Percentiles rank a stretch among this genome's conserved stretches.
Conservation (phyloP, 352 stramenopile species). For the Globisporangium solare region DNA sequence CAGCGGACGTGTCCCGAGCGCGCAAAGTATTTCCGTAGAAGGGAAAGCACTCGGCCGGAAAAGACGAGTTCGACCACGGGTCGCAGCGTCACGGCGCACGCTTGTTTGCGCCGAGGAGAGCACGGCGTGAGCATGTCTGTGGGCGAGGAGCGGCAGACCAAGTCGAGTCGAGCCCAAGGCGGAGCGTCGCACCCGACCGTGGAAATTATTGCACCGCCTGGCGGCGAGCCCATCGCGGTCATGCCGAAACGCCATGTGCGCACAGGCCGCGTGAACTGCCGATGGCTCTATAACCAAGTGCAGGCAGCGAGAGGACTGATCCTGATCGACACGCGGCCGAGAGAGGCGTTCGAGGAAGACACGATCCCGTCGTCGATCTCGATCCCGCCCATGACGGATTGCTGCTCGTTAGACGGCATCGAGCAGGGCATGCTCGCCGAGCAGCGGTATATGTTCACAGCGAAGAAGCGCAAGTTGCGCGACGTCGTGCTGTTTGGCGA, state of each 20-base stretch:
- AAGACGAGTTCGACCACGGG: slow-evolving; percentile 12
- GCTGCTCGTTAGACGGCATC: slow-evolving; percentile 43
- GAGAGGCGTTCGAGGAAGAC: slow-evolving; percentile 57
- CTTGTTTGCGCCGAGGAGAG: too few relatives aligned
- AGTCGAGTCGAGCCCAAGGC: slow-evolving; percentile 1
- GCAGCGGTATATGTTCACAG: slow-evolving; percentile 63
- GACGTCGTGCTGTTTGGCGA: slow-evolving; percentile 81
- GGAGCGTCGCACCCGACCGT: background rate
- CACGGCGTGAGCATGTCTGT: slow-evolving; percentile 25
- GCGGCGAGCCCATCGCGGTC: slow-evolving; percentile 12
- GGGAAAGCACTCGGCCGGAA: background rate
- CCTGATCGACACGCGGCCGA: slow-evolving; percentile 61
- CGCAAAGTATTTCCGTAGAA: background rate
- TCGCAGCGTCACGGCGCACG: slow-evolving; percentile 7
- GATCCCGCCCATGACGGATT: slow-evolving; percentile 49
- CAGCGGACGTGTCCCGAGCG: too few relatives aligned
- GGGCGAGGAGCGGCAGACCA: slow-evolving; percentile 22
- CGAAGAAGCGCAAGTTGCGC: slow-evolving; percentile 72
- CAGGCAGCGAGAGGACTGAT: slow-evolving; percentile 72
- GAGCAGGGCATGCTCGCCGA: slow-evolving; percentile 51
- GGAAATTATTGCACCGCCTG: slow-evolving; percentile 6
- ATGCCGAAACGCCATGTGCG: slow-evolving; percentile 51
- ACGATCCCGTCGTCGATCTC: slow-evolving; percentile 74
- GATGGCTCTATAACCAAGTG: slow-evolving; percentile 85
- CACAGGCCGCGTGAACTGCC: slow-evolving; percentile 65